Conservation (phyloP, 768 basidiomycete genomes). For the Leccinum aurantiacum region DNA sequence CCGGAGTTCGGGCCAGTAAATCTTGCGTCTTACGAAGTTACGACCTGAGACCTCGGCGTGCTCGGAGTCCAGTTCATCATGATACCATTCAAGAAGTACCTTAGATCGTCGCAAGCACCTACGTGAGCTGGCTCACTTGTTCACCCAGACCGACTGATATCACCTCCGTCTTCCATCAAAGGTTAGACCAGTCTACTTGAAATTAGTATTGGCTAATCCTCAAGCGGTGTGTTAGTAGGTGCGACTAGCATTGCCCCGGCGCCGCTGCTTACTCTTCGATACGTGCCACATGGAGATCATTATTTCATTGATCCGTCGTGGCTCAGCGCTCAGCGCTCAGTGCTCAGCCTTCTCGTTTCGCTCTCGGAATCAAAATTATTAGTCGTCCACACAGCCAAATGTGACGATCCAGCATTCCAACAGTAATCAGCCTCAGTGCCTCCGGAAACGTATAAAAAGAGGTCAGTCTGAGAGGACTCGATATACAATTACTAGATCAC, state of each 20-base stretch:
- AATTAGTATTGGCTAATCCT: not conserved
- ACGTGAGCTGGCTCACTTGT: conserved; percentile 2
- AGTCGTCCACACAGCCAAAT: not conserved
- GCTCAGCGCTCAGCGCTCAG: not conserved
- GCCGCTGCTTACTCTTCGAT: conserved; percentile 5
- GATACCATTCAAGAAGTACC: not conserved
- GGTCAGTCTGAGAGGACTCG: no score
- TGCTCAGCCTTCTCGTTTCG: not conserved
- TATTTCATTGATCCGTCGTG: not conserved
- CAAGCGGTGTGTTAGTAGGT: not conserved
- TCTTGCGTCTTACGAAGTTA: no score
- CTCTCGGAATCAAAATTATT: not conserved
- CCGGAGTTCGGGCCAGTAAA: no score
- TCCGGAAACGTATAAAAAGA: no score
- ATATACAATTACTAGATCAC: no score
- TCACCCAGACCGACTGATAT: not conserved
- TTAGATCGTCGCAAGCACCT: not conserved
- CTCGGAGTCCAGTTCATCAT: no score
- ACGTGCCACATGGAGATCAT: conserved; percentile 6
- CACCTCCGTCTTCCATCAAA: not conserved
- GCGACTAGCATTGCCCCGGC: not conserved
- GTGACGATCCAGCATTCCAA: not conserved
- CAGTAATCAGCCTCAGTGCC: not conserved
- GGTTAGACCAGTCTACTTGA: not conserved
- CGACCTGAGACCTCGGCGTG: no score